phyloP scores from a whole-genome alignment of 2,329 filamentous ascomycete species.

The Balansia obtecta region DNA sequence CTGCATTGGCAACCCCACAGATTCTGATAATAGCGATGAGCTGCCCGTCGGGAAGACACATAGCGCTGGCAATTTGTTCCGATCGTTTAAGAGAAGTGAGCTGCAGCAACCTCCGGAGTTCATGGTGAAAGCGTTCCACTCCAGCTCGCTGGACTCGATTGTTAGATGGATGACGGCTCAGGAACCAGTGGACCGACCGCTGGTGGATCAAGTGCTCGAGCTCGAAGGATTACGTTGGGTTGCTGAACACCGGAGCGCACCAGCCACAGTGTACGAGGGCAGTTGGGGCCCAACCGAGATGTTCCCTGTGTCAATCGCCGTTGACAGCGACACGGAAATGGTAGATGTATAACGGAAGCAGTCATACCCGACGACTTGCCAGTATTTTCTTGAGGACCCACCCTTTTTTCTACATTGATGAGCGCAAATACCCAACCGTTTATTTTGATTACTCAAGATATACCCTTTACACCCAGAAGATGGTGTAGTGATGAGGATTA shows the following conservation, averaged over 20 bases:
- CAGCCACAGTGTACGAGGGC: conserved; percentile 92
- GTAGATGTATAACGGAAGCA: conserved; percentile 35
- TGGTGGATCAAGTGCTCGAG: conserved; percentile 58
- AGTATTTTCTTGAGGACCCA: not conserved
- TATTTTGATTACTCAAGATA: conserved; percentile 4
- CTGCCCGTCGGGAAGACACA: conserved; percentile 19
- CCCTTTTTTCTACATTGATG: not conserved
- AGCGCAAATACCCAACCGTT: not conserved
- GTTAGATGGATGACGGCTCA: conserved; percentile 82
- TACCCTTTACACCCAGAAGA: conserved; percentile 3
- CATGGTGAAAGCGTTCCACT: conserved; percentile 67
- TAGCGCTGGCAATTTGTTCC: conserved; percentile 26
- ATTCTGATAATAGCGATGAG: conserved; percentile 22
- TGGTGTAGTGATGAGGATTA: conserved; percentile 10
- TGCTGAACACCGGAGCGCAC: conserved; percentile 60
- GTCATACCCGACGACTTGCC: not conserved
- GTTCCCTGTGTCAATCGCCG: conserved; percentile 23
- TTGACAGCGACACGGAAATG: conserved; percentile 44
- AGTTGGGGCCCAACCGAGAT: conserved; percentile 76
- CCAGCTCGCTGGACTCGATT: conserved; percentile 68
- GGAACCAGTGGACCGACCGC: conserved; percentile 60
- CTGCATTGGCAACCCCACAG: conserved; percentile 39
- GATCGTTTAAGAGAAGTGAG: conserved; percentile 35
- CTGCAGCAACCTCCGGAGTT: conserved; percentile 61
- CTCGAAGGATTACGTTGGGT: conserved; percentile 73